Evolutionary conservation across 805 yeast genomes (phyloP).

Genomic region (Kodamaea jinghongensis): DNA sequence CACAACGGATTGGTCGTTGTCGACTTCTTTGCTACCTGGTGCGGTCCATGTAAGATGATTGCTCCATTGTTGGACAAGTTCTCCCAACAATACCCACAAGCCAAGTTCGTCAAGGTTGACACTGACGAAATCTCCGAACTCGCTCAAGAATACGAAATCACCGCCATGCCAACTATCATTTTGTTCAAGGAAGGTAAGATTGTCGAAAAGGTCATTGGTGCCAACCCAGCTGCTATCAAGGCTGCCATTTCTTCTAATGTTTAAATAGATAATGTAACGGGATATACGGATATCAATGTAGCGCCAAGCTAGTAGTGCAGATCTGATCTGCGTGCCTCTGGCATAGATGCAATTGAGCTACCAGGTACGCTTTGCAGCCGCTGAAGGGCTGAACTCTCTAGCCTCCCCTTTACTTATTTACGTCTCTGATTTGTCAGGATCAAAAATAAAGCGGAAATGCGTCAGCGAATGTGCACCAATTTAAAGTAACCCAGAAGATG

Average conservation of each 20-base stretch:
- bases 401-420: too few relatives aligned
- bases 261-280: constrained; percentile 20
- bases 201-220: constrained; percentile 82
- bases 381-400: too few relatives aligned
- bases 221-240: constrained; percentile 82
- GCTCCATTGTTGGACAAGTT: constrained; percentile 90
- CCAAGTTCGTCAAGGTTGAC: constrained; percentile 84
- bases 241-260: constrained; percentile 56
- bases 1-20: constrained; percentile 78
- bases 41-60: constrained; percentile 98
- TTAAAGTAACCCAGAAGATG: too few relatives aligned
- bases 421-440: too few relatives aligned
- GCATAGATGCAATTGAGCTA: too few relatives aligned
- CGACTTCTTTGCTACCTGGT: constrained; percentile 97
- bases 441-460: too few relatives aligned
- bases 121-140: constrained; percentile 80
- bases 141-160: constrained; percentile 60
- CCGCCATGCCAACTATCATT: constrained; percentile 61
- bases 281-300: too few relatives aligned
- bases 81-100: constrained; percentile 60
- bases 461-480: too few relatives aligned
- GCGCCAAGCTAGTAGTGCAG: too few relatives aligned
- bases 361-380: too few relatives aligned
- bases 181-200: constrained; percentile 82
- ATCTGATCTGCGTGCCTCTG: too few relatives aligned